Evolutionary conservation across 768 basidiomycete species (phyloP), one percentile per base, ranked within the genome.

Genomic region (Boletus sensibilis): DNA sequence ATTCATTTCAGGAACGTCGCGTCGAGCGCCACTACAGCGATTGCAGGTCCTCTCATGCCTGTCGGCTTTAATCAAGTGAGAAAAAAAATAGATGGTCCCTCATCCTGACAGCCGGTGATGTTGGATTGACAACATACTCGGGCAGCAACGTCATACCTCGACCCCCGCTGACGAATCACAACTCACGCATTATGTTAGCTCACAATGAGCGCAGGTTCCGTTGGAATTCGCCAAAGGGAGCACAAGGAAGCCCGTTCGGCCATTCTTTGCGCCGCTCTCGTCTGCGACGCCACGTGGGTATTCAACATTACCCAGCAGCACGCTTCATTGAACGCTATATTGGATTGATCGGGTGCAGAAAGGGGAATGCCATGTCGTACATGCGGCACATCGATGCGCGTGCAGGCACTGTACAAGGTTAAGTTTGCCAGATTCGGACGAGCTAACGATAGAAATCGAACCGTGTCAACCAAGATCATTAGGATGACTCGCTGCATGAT

Each of bases 391-490:
- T 34, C 48, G 52, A 53, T 42, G 13, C 38, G 35, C 45, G 11
- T 39, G 63, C 40, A 52, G 55, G 44, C 39, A 20, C 35, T 31
- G 40, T 21, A 38, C 63, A 66, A 65, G 20, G 65, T 66, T 68
- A 66, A 52, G 66, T 66, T 66, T 68, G 59, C 46, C 23, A 33
- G 35, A 45, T 50, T 29, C 18, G 46, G 41, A n/a, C 1, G 23
- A 18, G n/a, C 54, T 52, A 50, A 55, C 50, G 55, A 57, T 55
- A 60, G 50, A 43, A 39, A 43, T 53, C 53, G 13, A 55, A 50
- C 39, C 41, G 35, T 42, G 44, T 65, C 40, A 49, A 29, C 52
- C 34, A 53, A 31, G 41, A 16, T 13, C 34, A 31, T 25, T 41
- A 37, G 39, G 13, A 10, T 25, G 53, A 52, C 56, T 35, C 34